Evolutionary conservation across 2,329 filamentous ascomycete species (phyloP).

Genomic region (Monilinia fructigena): DNA sequence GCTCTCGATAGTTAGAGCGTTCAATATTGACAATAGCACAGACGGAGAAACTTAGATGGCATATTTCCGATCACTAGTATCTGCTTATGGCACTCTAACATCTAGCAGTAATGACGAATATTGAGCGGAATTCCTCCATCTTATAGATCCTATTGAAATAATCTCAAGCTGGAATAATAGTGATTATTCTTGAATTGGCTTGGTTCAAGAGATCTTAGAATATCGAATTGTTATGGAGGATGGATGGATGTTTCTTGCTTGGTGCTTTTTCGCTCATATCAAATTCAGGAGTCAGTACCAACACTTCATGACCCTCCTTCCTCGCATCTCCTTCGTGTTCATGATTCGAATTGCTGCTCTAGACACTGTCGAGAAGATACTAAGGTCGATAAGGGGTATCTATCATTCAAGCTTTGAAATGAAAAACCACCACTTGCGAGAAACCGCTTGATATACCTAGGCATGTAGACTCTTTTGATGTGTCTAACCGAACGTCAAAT

Average conservation of each 20-base stretch:
- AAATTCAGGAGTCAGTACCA: too few relatives aligned
- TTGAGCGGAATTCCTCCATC: neutral
- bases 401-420: neutral
- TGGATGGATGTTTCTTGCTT: too few relatives aligned
- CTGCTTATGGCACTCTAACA: neutral
- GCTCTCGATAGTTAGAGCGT: too few relatives aligned
- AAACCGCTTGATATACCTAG: neutral
- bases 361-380: neutral
- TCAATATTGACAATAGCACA: too few relatives aligned
- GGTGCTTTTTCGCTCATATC: too few relatives aligned
- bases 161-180: neutral
- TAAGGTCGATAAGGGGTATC: neutral
- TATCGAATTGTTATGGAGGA: neutral
- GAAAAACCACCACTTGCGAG: neutral
- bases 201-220: neutral
- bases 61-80: neutral
- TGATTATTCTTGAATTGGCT: neutral
- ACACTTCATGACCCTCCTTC: too few relatives aligned
- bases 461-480: neutral
- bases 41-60: too few relatives aligned
- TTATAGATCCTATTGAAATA: neutral
- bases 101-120: neutral
- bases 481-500: neutral
- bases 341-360: neutral
- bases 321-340: neutral